Percentiles rank a stretch among this genome's conserved stretches.
Evolutionary conservation across 441 rosid species (phyloP).

Genomic region (Populus hybrid): DNA sequence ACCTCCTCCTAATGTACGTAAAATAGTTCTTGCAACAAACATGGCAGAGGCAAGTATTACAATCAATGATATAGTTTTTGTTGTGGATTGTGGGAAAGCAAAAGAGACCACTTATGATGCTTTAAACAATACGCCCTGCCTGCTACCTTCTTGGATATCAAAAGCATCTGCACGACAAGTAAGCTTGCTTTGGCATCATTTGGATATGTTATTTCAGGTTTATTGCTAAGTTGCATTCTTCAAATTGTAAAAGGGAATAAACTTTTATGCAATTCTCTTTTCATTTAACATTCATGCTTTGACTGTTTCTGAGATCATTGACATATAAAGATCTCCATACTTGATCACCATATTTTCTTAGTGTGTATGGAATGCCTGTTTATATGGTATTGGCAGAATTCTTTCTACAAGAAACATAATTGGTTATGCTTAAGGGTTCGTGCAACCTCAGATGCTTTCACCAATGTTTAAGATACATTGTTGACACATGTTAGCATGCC

Average conservation of each 20-base stretch:
- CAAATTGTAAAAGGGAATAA: neutral
- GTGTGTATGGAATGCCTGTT: neutral
- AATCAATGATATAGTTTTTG: slow-evolving; percentile 91
- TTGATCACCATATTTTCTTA: neutral
- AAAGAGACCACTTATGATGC: slow-evolving; percentile 99
- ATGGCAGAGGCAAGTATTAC: slow-evolving; percentile 99
- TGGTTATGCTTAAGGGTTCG: neutral
- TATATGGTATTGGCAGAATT: slow-evolving; percentile 9
- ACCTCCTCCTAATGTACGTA: slow-evolving; percentile 78
- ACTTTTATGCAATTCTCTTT: neutral
- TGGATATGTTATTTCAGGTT: neutral
- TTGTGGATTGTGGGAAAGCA: slow-evolving; percentile 98
- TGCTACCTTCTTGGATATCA: slow-evolving; percentile 98
- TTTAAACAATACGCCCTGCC: slow-evolving; percentile 95
- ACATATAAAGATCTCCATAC: neutral
- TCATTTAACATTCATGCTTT: neutral
- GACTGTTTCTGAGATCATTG: neutral
- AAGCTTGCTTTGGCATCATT: slow-evolving; percentile 21
- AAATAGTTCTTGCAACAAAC: slow-evolving; percentile 95
- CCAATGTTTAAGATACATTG: neutral
- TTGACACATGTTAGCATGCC: neutral
- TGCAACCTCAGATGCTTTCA: neutral
- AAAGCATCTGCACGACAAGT: slow-evolving; percentile 97
- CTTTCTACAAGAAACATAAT: neutral
- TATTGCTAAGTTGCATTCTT: neutral